Evolutionary conservation across 768 basidiomycete genomes (phyloP), one percentile per base, ranked within the genome.

Genomic region (Lepiota brunneoincarnata): DNA sequence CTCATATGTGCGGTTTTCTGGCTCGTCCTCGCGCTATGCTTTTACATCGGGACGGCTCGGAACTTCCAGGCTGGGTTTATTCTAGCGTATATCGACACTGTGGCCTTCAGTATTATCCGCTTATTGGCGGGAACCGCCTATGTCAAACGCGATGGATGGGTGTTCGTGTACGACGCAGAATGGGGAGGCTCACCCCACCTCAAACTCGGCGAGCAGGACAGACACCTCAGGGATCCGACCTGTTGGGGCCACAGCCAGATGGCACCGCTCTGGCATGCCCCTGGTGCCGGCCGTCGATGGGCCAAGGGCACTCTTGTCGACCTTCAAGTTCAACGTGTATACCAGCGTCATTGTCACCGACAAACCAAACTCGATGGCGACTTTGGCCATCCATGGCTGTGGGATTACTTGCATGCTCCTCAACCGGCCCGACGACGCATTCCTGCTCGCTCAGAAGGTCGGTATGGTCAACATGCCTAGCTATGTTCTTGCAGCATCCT

Each of bases 381-480:
- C 44, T 6, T 37, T 62, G 10, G 61, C 61, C 7, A 38, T 62
- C 6, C 61, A 62, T 36, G 61, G 61, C 15, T 51, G 58, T 36
- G 63, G 63, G 1, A 53, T 63, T 15, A 61, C 63, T 1, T 63
- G 62, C 42, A 63, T 64, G 59, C 46, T 64, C 7, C 36, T 64
- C 7, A 26, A 58, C 36, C 57, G 62, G 17, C 40, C 60, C 2
- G 43, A 51, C 6, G 44, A 28, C 3, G 26, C 23, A 14, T 9
- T 46, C 14, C 39, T 39, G 5, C 37, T 55, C 9, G 36, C 49
- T 17, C 35, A 14, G 6, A 50, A 59, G 36, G 61, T 63, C 17
- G 63, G 60, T 11, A 64, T 64, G 63, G 55, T 31, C 10, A 63
- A 61, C 44, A 11, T 65, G 6, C 62, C 64, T 1, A 47, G 62